phyloP scores from a whole-genome alignment of 495 filamentous ascomycete species.

The Podospora bellae-mahoneyi region DNA sequence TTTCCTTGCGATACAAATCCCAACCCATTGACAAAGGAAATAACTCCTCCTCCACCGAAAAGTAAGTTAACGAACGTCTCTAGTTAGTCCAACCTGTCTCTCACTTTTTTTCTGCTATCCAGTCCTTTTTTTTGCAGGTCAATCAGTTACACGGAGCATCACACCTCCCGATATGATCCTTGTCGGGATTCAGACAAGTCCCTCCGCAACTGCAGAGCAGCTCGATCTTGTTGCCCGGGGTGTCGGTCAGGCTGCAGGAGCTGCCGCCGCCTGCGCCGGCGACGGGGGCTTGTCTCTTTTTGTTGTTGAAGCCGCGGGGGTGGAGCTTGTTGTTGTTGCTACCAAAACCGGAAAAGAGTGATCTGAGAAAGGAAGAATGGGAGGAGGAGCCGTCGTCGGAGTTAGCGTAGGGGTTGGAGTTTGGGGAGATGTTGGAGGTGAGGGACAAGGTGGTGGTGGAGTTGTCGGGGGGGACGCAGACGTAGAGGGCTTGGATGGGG shows the following conservation, averaged over 20 bases:
- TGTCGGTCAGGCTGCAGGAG: slow-evolving; percentile 13
- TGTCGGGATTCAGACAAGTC: slow-evolving; percentile 36
- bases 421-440: neutral
- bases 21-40: neutral
- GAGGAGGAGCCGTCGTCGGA: neutral
- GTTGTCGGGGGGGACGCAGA: slow-evolving; percentile 34
- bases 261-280: slow-evolving; percentile 11
- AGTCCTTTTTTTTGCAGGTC: too few relatives aligned
- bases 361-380: neutral
- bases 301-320: neutral
- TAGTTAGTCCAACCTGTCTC: too few relatives aligned
- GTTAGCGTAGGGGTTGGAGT: neutral
- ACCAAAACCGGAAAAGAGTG: neutral
- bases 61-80: slow-evolving; percentile 2
- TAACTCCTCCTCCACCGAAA: neutral
- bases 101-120: too few relatives aligned
- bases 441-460: neutral
- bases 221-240: slow-evolving; percentile 31
- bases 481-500: slow-evolving; percentile 39
- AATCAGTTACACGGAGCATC: slow-evolving; percentile 24
- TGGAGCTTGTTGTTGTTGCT: neutral
- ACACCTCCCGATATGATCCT: slow-evolving; percentile 33
- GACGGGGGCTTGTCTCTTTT: neutral
- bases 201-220: slow-evolving; percentile 40
- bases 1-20: too few relatives aligned